A percentile compares a stretch with the other conserved stretches of the same genome.
Evolutionary conservation across 768 basidiomycete genomes (phyloP).

Genomic region (Boletus reticuloceps): DNA sequence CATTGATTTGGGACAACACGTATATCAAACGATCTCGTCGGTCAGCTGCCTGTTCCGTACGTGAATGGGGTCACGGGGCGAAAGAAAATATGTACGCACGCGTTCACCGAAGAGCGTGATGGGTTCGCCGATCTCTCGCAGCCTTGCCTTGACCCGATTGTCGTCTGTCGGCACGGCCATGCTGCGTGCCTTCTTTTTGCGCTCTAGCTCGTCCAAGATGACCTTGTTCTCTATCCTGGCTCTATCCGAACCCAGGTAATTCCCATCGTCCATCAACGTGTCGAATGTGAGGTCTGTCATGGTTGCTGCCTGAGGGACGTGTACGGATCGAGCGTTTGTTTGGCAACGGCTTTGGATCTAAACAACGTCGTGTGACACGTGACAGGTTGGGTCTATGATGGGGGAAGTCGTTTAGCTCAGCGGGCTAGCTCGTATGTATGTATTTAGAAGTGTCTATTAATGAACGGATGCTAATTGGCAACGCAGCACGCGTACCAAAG

Average conservation of each 20-base stretch:
- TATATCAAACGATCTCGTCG: constrained; percentile 93
- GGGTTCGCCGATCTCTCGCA: constrained; percentile 94
- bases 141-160: constrained; percentile 81
- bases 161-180: constrained; percentile 98
- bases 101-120: constrained; percentile 98
- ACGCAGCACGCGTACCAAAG: constrained; percentile 4
- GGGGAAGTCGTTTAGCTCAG: too few species aligned
- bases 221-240: constrained; percentile 80
- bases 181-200: constrained; percentile 91
- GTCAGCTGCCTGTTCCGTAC: constrained; percentile 76
- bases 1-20: constrained; percentile 90
- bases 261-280: constrained; percentile 74
- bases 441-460: too few species aligned
- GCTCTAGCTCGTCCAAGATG: constrained; percentile 92
- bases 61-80: constrained; percentile 10
- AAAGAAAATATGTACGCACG: constrained; percentile 48
- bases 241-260: constrained; percentile 69
- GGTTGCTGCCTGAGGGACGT: not conserved
- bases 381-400: not conserved
- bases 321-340: constrained; percentile 26
- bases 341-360: constrained; percentile 33
- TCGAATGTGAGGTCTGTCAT: constrained; percentile 81
- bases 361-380: constrained; percentile 21
- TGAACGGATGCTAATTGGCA: not conserved
- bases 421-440: not conserved